Conservation (phyloP, 2,329 filamentous ascomycete species). For the Didymosphaeria variabile region DNA sequence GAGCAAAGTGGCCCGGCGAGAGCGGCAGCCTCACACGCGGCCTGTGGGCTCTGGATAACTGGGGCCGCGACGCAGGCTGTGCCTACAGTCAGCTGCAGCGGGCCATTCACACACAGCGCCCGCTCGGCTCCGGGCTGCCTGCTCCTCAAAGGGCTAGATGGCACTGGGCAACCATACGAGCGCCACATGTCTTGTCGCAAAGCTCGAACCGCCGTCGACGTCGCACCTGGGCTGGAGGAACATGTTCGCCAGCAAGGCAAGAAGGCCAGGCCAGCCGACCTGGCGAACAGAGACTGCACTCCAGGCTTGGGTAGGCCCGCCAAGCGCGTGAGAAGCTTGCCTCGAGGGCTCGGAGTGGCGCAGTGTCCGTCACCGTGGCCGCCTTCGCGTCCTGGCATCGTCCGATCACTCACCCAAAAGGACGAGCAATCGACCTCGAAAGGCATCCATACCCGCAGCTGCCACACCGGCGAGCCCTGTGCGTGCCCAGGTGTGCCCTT, state of each 20-base stretch:
- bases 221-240: not conserved
- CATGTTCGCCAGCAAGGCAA: not conserved
- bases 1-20: slow-evolving; percentile 2
- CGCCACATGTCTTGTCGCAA: not conserved
- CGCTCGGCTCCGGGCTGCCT: not conserved
- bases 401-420: not conserved
- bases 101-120: not conserved
- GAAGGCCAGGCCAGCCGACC: too few relatives aligned
- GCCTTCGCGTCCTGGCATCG: not conserved
- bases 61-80: slow-evolving; percentile 10
- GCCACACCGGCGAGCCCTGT: slow-evolving; percentile 5
- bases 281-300: too few relatives aligned
- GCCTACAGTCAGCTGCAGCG: not conserved
- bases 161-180: not conserved
- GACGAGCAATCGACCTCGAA: not conserved
- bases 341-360: too few relatives aligned
- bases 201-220: not conserved
- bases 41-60: not conserved
- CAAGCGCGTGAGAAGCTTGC: too few relatives aligned
- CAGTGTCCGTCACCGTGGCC: too few relatives aligned
- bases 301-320: too few relatives aligned
- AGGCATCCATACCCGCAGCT: slow-evolving; percentile 11
- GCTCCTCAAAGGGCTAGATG: not conserved
- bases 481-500: too few relatives aligned
- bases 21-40: slow-evolving; percentile 8